Percentiles rank a stretch among this genome's conserved stretches.
phyloP scores from a whole-genome alignment of 495 filamentous ascomycete genomes.

The Penicillium coprophilum region DNA sequence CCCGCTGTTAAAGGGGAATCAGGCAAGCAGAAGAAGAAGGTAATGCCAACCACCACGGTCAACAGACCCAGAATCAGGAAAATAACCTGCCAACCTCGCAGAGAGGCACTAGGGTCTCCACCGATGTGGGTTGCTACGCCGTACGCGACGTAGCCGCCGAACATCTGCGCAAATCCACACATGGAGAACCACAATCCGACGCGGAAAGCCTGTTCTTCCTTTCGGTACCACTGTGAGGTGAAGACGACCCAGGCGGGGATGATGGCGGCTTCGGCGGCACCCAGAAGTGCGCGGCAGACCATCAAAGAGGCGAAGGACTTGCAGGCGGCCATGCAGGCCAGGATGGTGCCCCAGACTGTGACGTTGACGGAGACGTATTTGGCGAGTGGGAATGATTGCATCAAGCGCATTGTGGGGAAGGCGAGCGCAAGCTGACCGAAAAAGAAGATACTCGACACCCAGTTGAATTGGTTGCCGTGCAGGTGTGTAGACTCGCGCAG shows the following conservation, averaged over 20 bases:
- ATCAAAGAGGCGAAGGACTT: constrained; percentile 41
- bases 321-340: constrained; percentile 51
- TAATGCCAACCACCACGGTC: constrained; percentile 49
- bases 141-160: constrained; percentile 57
- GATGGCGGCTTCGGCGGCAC: constrained; percentile 60
- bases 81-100: constrained; percentile 59
- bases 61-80: constrained; percentile 60
- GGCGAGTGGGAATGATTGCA: constrained; percentile 49
- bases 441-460: constrained; percentile 45
- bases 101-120: constrained; percentile 1
- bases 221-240: constrained; percentile 53
- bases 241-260: constrained; percentile 50
- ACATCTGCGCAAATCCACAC: constrained; percentile 52
- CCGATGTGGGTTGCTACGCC: constrained; percentile 23
- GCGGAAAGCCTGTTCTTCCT: constrained; percentile 49
- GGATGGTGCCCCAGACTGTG: constrained; percentile 55
- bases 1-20: constrained; percentile 60
- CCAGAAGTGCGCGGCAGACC: constrained; percentile 55
- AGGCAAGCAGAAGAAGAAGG: constrained; percentile 58
- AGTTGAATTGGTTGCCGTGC: constrained; percentile 43
- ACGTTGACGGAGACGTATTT: constrained; percentile 53
- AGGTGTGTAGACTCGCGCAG: constrained; percentile 19
- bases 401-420: constrained; percentile 13
- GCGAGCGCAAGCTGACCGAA: constrained; percentile 25
- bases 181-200: constrained; percentile 55